These are phyloP conservation scores for Phallus indusiatus DNA, from an alignment of 768 basidiomycete species.

Conservation along the genomic window DNA sequence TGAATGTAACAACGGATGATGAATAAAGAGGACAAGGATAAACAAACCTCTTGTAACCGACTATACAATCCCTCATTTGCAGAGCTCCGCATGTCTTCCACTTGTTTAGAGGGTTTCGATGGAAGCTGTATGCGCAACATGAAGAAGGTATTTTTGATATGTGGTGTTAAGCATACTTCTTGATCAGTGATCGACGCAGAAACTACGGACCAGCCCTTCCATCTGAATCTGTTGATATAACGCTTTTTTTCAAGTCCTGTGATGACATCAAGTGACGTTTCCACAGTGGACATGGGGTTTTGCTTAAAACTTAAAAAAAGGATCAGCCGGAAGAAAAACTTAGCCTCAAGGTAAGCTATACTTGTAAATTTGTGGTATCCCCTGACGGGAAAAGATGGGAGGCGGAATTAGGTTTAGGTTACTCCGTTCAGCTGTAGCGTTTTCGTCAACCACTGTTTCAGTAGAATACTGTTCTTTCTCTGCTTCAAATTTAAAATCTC, in stretches of 20 bases:
- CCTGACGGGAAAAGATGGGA: conserved; percentile 79
- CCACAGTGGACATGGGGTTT: conserved; percentile 62
- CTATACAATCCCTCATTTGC: conserved; percentile 46
- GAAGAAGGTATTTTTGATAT: background rate
- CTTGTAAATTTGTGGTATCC: conserved; percentile 76
- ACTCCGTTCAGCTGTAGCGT: conserved; percentile 23
- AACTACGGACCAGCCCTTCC: conserved; percentile 67
- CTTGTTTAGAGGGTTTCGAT: conserved; percentile 48
- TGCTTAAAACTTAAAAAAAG: conserved; percentile 52
- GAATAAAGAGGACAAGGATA: conserved; percentile 2
- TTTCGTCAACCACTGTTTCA: conserved; percentile 12
- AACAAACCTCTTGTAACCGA: conserved; percentile 39
- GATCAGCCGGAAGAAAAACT: background rate
- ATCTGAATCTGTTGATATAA: conserved; percentile 78
- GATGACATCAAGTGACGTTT: conserved; percentile 57
- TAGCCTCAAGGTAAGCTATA: conserved; percentile 17
- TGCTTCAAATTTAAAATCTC: conserved; percentile 56
- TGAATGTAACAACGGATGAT: conserved; percentile 13
- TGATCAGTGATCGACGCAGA: conserved; percentile 59
- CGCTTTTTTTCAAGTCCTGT: conserved; percentile 77
- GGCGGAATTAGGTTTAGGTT: conserved; percentile 77
- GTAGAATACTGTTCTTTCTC: conserved; percentile 57
- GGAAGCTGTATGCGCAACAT: conserved; percentile 41
- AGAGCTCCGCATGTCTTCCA: conserved; percentile 47
- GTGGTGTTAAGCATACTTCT: conserved; percentile 28